phyloP scores from a whole-genome alignment of 129 eudicot species.

The Pulicaria dysenterica region DNA sequence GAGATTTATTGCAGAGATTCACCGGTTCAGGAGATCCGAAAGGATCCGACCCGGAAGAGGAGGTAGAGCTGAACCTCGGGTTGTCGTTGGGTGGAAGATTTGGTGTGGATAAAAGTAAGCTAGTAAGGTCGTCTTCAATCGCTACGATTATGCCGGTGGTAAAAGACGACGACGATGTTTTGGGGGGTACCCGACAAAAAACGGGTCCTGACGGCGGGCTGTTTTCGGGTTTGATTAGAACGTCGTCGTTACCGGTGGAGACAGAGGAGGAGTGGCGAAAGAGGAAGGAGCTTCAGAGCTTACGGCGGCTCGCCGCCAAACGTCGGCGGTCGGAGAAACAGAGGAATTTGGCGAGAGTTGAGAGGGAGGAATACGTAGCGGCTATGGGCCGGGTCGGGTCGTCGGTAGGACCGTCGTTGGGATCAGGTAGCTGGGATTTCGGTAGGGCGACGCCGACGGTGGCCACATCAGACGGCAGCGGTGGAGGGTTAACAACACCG shows the following conservation, averaged over 20 bases:
- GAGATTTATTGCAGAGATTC: slow-evolving; percentile 72
- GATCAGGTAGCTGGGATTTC: slow-evolving; percentile 46
- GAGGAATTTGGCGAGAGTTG: slow-evolving; percentile 48
- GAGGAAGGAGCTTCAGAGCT: slow-evolving; percentile 83
- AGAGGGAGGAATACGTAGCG: slow-evolving; percentile 50
- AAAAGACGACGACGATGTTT: slow-evolving; percentile 53
- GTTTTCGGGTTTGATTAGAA: slow-evolving; percentile 46
- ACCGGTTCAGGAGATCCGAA: slow-evolving; percentile 30
- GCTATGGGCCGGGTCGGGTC: slow-evolving; percentile 50
- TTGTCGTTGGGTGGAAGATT: slow-evolving; percentile 91
- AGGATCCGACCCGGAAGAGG: slow-evolving; percentile 49
- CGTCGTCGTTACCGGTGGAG: slow-evolving; percentile 89
- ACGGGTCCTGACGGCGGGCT: slow-evolving; percentile 26
- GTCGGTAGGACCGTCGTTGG: slow-evolving; percentile 36
- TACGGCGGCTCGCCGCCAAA: slow-evolving; percentile 87
- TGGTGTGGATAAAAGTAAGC: slow-evolving; percentile 72
- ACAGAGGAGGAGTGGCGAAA: slow-evolving; percentile 87
- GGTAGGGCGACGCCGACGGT: slow-evolving; percentile 21
- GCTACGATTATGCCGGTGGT: slow-evolving; percentile 65
- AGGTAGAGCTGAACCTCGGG: slow-evolving; percentile 76
- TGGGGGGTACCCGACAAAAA: not conserved
- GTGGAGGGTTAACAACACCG: slow-evolving; percentile 27
- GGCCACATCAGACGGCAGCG: slow-evolving; percentile 36
- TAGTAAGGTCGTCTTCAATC: slow-evolving; percentile 70
- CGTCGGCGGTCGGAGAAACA: slow-evolving; percentile 79